These are phyloP conservation scores for Blastosporella zonata DNA, from an alignment of 1,284 basidiomycete species.

Conservation along the genomic window DNA sequence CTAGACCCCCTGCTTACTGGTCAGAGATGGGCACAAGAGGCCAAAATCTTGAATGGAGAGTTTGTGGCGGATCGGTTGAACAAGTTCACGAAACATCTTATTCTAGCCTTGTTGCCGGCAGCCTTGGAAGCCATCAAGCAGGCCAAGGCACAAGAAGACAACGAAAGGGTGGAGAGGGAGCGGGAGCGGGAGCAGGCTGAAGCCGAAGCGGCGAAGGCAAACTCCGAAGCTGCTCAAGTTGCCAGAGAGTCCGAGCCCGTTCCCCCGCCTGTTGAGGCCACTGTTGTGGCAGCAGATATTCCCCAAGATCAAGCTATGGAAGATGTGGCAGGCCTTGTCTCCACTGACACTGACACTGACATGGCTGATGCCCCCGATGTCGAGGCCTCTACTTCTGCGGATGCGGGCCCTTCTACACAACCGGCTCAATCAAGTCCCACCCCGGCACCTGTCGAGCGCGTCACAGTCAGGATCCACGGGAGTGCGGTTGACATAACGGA, in stretches of 20 bases:
- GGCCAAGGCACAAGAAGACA: slow-evolving; percentile 52
- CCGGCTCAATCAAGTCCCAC: slow-evolving; percentile 26
- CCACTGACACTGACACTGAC: slow-evolving; percentile 37
- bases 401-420: slow-evolving; percentile 22
- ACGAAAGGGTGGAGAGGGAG: slow-evolving; percentile 36
- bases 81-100: slow-evolving; percentile 71
- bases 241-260: slow-evolving; percentile 23
- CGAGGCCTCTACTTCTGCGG: slow-evolving; percentile 17
- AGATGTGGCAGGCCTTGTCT: slow-evolving; percentile 17
- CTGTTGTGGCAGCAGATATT: slow-evolving; percentile 16
- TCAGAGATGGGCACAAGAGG: slow-evolving; percentile 92
- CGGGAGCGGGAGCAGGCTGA: slow-evolving; percentile 25
- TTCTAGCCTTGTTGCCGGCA: slow-evolving; percentile 79
- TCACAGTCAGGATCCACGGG: slow-evolving; percentile 89
- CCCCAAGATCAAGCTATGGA: slow-evolving; percentile 27
- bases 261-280: slow-evolving; percentile 25
- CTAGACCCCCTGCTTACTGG: slow-evolving; percentile 80
- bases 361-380: slow-evolving; percentile 36
- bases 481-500: slow-evolving; percentile 97
- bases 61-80: slow-evolving; percentile 66
- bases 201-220: slow-evolving; percentile 32
- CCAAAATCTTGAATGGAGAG: slow-evolving; percentile 76
- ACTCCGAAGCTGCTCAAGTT: slow-evolving; percentile 28
- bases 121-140: slow-evolving; percentile 63
- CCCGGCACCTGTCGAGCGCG: slow-evolving; percentile 40